Conservation (phyloP, 345 rosid species). For the Eucalyptus sp. region DNA sequence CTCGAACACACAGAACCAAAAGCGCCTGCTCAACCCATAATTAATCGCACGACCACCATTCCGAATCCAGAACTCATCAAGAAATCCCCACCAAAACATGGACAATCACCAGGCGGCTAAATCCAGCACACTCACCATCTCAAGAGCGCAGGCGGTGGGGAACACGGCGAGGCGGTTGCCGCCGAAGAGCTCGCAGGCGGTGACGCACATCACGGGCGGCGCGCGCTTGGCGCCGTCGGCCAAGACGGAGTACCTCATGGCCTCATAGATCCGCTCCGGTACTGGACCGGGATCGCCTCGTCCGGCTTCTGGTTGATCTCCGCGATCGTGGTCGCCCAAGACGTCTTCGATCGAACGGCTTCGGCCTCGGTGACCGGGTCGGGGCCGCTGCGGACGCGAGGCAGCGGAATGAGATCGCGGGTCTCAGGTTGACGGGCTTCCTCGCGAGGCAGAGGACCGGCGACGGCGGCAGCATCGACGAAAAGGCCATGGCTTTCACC, state of each 20-base stretch:
- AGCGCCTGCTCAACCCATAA: neutral
- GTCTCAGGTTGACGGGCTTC: neutral
- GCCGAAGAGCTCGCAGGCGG: conserved; percentile 85
- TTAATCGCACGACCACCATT: neutral
- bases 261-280: conserved; percentile 67
- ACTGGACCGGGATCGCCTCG: conserved; percentile 53
- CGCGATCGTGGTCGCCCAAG: conserved; percentile 49
- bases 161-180: conserved; percentile 71
- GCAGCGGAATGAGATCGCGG: conserved; percentile 14
- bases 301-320: conserved; percentile 75
- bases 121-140: conserved; percentile 47
- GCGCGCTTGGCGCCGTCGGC: conserved; percentile 83
- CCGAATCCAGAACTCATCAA: neutral
- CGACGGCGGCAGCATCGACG: conserved; percentile 7
- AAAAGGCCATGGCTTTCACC: conserved; percentile 16
- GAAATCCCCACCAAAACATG: neutral
- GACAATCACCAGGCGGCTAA: neutral
- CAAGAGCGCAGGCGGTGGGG: conserved; percentile 97
- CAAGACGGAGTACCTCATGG: conserved; percentile 89
- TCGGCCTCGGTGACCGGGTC: conserved; percentile 3
- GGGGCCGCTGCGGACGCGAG: conserved; percentile 16
- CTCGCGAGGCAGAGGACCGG: conserved; percentile 6
- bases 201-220: conserved; percentile 93
- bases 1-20: neutral
- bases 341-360: conserved; percentile 62